These are phyloP conservation scores for Astrephomene gubernaculifera DNA, from an alignment of 139 green algal genomes.

Conservation along the genomic window DNA sequence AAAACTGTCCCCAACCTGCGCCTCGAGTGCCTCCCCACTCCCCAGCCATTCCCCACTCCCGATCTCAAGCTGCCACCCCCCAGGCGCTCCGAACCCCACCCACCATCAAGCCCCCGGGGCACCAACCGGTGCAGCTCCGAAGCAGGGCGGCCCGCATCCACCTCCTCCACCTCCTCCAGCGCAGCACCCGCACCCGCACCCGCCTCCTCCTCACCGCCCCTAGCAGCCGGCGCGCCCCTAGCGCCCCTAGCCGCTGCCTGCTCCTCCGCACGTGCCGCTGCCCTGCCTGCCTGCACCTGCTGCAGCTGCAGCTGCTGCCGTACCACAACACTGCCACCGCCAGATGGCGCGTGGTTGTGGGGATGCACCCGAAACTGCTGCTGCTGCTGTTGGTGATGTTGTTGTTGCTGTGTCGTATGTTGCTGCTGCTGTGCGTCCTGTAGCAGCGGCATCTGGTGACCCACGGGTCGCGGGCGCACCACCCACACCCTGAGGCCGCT, in stretches of 20 bases:
- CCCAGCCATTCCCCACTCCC: too few relatives aligned
- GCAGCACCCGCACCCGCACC: neutral
- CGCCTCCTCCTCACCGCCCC: too few relatives aligned
- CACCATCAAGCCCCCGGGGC: slow-evolving; percentile 4
- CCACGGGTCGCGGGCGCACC: neutral
- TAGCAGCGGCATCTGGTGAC: neutral
- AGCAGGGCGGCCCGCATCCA: neutral
- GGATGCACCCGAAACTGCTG: too few relatives aligned
- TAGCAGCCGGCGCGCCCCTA: too few relatives aligned
- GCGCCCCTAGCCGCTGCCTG: too few relatives aligned
- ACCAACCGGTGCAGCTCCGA: slow-evolving; percentile 19
- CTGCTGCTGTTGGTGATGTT: too few relatives aligned
- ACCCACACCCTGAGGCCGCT: slow-evolving; percentile 27
- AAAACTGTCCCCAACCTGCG: too few relatives aligned
- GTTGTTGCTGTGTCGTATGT: too few relatives aligned
- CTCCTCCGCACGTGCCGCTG: too few relatives aligned
- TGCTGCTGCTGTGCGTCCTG: too few relatives aligned
- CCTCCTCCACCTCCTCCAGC: neutral
- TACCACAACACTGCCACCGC: neutral
- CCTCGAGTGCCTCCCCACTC: too few relatives aligned
- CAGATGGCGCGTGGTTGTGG: slow-evolving; percentile 18
- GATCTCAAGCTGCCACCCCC: neutral
- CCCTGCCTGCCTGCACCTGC: neutral
- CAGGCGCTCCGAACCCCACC: neutral
- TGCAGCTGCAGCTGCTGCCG: neutral